Evolutionary conservation across 345 rosid genomes (phyloP).

Genomic region (Populus ilicifolia): DNA sequence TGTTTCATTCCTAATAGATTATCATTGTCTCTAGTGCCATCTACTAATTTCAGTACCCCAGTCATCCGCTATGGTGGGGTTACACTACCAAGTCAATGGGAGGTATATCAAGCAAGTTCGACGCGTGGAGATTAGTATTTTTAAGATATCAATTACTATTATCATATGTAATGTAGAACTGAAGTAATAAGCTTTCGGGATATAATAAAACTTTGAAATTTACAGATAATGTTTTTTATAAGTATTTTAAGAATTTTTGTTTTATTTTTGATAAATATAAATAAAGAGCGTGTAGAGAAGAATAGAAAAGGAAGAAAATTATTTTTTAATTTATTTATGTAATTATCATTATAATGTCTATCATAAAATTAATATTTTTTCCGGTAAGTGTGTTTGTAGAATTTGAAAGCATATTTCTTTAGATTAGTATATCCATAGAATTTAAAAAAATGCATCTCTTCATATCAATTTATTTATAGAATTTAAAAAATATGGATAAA

Average conservation of each 20-base stretch:
- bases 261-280: background rate
- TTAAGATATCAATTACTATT: too few relatives aligned
- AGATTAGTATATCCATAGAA: accelerated
- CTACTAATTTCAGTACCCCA: background rate
- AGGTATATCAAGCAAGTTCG: too few relatives aligned
- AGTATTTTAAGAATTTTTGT: background rate
- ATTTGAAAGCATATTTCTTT: too few relatives aligned
- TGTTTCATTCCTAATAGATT: background rate
- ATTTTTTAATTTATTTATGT: background rate
- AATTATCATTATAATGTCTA: background rate
- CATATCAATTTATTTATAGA: background rate
- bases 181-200: too few relatives aligned
- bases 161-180: too few relatives aligned
- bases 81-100: too few relatives aligned
- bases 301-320: background rate
- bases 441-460: background rate
- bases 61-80: background rate
- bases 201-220: too few relatives aligned
- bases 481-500: background rate
- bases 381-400: too few relatives aligned
- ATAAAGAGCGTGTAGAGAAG: background rate
- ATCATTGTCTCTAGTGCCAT: too few relatives aligned
- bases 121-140: too few relatives aligned
- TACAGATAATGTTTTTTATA: too few relatives aligned
- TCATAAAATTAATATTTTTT: background rate